Evolutionary conservation across 2,329 filamentous ascomycete species (phyloP).

Genomic region (Epichloe sibirici): DNA sequence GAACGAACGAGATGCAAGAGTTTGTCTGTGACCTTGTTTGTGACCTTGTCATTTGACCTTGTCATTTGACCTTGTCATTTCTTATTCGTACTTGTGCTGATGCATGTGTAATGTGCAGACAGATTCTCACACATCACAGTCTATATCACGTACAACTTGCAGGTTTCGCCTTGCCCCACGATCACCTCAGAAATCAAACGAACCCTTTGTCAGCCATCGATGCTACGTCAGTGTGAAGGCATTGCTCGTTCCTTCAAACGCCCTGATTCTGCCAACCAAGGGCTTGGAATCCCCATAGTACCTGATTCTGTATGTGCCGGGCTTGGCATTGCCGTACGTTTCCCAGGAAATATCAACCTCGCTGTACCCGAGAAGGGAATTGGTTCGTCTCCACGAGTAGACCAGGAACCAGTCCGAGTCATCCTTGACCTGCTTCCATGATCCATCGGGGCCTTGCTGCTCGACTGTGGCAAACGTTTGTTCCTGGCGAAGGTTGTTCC

Average conservation of each 20-base stretch:
- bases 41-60: too few species aligned
- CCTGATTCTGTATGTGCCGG: slow-evolving; percentile 62
- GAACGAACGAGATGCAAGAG: too few species aligned
- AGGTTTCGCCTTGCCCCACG: background rate
- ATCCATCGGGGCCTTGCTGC: slow-evolving; percentile 29
- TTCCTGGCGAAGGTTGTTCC: slow-evolving; percentile 74
- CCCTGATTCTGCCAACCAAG: slow-evolving; percentile 27
- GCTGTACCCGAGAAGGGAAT: slow-evolving; percentile 58
- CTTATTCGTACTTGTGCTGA: background rate
- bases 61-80: background rate
- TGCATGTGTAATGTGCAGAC: background rate
- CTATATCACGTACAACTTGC: background rate
- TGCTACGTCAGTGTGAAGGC: slow-evolving; percentile 9
- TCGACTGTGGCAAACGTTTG: slow-evolving; percentile 70
- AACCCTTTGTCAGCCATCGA: too few species aligned
- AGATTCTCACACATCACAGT: background rate
- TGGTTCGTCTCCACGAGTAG: slow-evolving; percentile 67
- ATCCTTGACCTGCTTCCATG: slow-evolving; percentile 55
- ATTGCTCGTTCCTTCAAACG: slow-evolving; percentile 13
- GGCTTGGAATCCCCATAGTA: slow-evolving; percentile 78
- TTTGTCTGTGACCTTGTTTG: background rate
- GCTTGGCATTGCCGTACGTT: slow-evolving; percentile 31
- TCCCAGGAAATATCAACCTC: slow-evolving; percentile 75
- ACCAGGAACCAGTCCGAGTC: slow-evolving; percentile 78
- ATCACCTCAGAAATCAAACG: background rate